Conservation (phyloP, 345 rosid genomes). For the Rhodamnia rubescens region DNA sequence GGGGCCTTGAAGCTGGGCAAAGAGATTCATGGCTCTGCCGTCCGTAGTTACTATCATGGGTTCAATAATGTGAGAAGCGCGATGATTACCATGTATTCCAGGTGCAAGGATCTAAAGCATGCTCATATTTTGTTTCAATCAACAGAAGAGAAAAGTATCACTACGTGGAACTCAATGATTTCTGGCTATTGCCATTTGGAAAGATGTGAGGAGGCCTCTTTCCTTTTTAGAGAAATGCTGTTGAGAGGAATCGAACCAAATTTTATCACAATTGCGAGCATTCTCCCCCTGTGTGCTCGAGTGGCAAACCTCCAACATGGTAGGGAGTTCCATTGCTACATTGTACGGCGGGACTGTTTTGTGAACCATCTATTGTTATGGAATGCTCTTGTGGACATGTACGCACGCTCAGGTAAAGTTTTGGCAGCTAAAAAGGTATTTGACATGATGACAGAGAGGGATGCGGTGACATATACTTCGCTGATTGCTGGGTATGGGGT, state of each 20-base stretch:
- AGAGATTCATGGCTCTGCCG: slow-evolving; percentile 53
- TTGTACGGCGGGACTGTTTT: slow-evolving; percentile 35
- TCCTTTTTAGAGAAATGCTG: slow-evolving; percentile 52
- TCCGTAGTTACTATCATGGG: slow-evolving; percentile 24
- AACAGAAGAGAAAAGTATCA: slow-evolving; percentile 27
- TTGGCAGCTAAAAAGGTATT: slow-evolving; percentile 40
- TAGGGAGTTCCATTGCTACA: slow-evolving; percentile 76
- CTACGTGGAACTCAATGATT: slow-evolving; percentile 73
- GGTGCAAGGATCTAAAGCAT: slow-evolving; percentile 39
- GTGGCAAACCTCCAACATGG: slow-evolving; percentile 75
- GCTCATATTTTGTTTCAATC: slow-evolving; percentile 34
- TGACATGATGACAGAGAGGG: slow-evolving; percentile 41
- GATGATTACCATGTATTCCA: slow-evolving; percentile 64
- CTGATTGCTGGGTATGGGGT: slow-evolving; percentile 66
- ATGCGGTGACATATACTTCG: slow-evolving; percentile 73
- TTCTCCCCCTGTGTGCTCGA: slow-evolving; percentile 74
- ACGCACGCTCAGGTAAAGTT: slow-evolving; percentile 67
- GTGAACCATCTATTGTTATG: slow-evolving; percentile 32
- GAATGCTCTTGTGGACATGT: slow-evolving; percentile 76
- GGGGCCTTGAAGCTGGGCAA: slow-evolving; percentile 42
- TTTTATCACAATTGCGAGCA: slow-evolving; percentile 57
- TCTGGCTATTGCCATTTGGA: slow-evolving; percentile 48
- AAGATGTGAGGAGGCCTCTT: slow-evolving; percentile 51
- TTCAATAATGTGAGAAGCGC: slow-evolving; percentile 50
- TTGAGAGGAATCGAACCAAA: slow-evolving; percentile 49